Evolutionary conservation across 2,329 filamentous ascomycete genomes (phyloP), one percentile per base, ranked within the genome.

Genomic region (Colletotrichum tropicicola): DNA sequence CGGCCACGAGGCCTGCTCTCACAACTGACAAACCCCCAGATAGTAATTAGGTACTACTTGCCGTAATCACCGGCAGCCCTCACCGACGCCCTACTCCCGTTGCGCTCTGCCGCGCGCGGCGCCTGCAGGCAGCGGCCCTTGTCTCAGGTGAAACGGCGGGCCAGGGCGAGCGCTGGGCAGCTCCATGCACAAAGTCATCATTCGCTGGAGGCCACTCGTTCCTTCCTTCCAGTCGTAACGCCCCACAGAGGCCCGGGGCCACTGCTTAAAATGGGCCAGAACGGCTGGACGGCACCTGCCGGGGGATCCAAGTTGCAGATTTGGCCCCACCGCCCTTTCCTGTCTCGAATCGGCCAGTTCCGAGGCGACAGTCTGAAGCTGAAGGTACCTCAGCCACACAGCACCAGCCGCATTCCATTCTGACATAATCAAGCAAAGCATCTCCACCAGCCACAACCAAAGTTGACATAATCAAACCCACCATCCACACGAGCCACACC

Each of bases 111-210:
- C 56, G 56, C 56, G 48, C 56, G 49, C 56, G 61, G 49, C 56
- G 48, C 39, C 61, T 65, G 48, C 48, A 49, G 43, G 25, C 30
- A 48, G 17, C 41, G 32, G 61, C 57, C 61, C 61, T 65, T 65
- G 61, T 55, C 61, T 65, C 61, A 61, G 61, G 57, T 65, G 61
- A 65, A 65, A 65, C 61, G 44, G 57, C 37, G 27, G 43, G 27
- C 61, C 27, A 54, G 49, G 57, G 19, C 55, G 56, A 45, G 43
- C 27, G 32, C 56, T 60, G 60, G 48, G 27, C 55, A 39, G 13
- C 25, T 27, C 41, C 53, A 37, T 53, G 54, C 39, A 52, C 23
- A 13, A 23, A 10, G 15, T 19, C 35, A 39, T 53, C 32, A 47
- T 47, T 47, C 43, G 43, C 39, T 43, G 39, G 10, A 9, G 19